Conservation (phyloP, 2,329 filamentous ascomycete genomes). For the Talaromyces sp. region DNA sequence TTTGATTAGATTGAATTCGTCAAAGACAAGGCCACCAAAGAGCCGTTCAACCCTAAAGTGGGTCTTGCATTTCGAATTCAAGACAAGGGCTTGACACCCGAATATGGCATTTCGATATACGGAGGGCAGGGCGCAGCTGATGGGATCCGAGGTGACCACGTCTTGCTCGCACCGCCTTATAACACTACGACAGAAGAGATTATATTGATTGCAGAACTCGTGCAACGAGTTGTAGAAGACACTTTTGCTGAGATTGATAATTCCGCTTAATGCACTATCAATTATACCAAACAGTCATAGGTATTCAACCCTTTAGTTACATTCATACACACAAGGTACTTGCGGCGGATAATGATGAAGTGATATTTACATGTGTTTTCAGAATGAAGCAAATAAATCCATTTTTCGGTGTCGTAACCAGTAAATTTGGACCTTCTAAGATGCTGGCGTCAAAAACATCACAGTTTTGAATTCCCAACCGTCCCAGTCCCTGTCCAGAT, state of each 20-base stretch:
- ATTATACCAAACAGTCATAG: too few relatives aligned
- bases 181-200: constrained; percentile 55
- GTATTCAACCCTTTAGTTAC: too few relatives aligned
- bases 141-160: constrained; percentile 57
- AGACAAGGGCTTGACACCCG: constrained; percentile 41
- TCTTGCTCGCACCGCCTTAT: constrained; percentile 64
- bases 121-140: constrained; percentile 58
- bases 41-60: constrained; percentile 44
- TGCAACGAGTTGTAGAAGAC: constrained; percentile 48
- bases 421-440: too few relatives aligned
- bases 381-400: too few relatives aligned
- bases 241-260: constrained; percentile 30
- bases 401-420: too few relatives aligned
- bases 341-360: too few relatives aligned
- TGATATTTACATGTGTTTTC: too few relatives aligned
- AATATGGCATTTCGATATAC: constrained; percentile 54
- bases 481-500: not conserved
- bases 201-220: constrained; percentile 47
- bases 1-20: constrained; percentile 59
- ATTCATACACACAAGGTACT: too few relatives aligned
- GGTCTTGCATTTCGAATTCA: constrained; percentile 46
- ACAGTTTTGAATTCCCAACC: not conserved
- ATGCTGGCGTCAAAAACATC: not conserved
- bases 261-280: not conserved
- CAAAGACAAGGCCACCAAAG: constrained; percentile 47